A percentile compares a stretch with the other conserved stretches of the same genome.
phyloP scores from a whole-genome alignment of 1,284 basidiomycete genomes.

The Rhodotorula sp. region DNA sequence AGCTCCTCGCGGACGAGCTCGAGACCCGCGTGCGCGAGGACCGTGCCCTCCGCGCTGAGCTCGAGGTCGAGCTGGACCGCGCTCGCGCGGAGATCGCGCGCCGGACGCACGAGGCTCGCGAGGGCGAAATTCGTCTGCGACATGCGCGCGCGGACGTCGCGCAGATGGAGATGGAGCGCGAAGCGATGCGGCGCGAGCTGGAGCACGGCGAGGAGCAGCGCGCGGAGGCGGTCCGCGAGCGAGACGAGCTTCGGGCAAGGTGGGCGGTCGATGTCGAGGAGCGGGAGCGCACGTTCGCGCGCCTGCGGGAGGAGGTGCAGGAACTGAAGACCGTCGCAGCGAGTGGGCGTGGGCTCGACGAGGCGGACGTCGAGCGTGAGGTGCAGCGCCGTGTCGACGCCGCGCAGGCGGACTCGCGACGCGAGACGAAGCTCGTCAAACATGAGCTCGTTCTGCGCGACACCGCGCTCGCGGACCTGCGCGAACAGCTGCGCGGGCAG shows the following conservation, averaged over 20 bases:
- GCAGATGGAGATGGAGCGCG: conserved; percentile 8
- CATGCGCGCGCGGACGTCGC: conserved; percentile 3
- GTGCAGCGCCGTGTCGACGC: conserved; percentile 8
- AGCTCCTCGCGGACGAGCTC: conserved; percentile 32
- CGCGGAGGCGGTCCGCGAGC: not conserved
- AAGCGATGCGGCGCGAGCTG: not conserved
- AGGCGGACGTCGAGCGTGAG: conserved; percentile 5
- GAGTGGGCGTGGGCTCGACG: not conserved
- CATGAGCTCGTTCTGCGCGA: conserved; percentile 24
- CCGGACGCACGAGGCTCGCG: conserved; percentile 3
- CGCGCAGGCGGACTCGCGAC: not conserved
- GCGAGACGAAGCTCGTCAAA: conserved; percentile 3
- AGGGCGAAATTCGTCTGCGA: conserved; percentile 26
- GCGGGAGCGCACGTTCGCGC: conserved; percentile 7
- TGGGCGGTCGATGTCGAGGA: conserved; percentile 21
- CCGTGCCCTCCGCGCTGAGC: not conserved
- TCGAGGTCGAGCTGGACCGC: conserved; percentile 22
- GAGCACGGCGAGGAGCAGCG: not conserved
- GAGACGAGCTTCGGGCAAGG: not conserved
- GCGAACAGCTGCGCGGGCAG: conserved; percentile 1
- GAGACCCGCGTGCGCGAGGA: conserved; percentile 30
- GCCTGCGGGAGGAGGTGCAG: conserved; percentile 17
- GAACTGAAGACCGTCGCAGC: not conserved
- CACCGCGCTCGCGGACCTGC: conserved; percentile 10
- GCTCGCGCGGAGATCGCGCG: not conserved